Conservation (phyloP, 768 basidiomycete genomes). For the Hygrophorus pudorinus region DNA sequence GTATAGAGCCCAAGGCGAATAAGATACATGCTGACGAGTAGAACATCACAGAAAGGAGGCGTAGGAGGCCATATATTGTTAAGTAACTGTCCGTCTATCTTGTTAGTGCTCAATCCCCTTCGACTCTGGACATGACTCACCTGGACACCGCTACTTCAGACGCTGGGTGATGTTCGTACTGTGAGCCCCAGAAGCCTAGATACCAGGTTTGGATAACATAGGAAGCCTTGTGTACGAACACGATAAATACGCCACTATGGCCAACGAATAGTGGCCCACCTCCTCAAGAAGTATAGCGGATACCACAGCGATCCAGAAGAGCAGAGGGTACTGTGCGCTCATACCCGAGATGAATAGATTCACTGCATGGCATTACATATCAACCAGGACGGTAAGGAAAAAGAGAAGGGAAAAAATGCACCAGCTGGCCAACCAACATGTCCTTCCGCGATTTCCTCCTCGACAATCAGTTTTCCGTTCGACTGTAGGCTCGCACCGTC, state of each 20-base stretch:
- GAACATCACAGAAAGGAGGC: neutral
- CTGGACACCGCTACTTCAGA: slow-evolving; percentile 22
- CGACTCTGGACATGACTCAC: slow-evolving; percentile 21
- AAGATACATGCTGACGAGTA: slow-evolving; percentile 19
- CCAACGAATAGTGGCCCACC: no score
- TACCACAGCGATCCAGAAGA: slow-evolving; percentile 24
- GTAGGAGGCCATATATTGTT: slow-evolving; percentile 22
- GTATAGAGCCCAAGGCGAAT: slow-evolving; percentile 36
- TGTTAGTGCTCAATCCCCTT: no score
- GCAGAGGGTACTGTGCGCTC: slow-evolving; percentile 21
- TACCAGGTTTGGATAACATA: slow-evolving; percentile 36
- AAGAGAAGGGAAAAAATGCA: slow-evolving; percentile 11
- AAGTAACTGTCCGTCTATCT: slow-evolving; percentile 32
- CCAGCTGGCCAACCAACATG: slow-evolving; percentile 43
- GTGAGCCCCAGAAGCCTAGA: slow-evolving; percentile 36
- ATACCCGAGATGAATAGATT: slow-evolving; percentile 29
- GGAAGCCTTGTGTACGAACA: no score
- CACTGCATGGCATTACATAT: no score
- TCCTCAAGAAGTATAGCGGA: slow-evolving; percentile 16
- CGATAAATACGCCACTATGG: no score
- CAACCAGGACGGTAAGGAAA: slow-evolving; percentile 10
- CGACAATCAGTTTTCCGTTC: slow-evolving; percentile 22
- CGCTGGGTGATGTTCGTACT: slow-evolving; percentile 26
- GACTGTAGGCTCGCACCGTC: slow-evolving; percentile 18
- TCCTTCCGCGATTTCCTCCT: slow-evolving; percentile 54